Evolutionary conservation across 2,329 filamentous ascomycete genomes (phyloP).

Genomic region (Lecanicillium sp.): DNA sequence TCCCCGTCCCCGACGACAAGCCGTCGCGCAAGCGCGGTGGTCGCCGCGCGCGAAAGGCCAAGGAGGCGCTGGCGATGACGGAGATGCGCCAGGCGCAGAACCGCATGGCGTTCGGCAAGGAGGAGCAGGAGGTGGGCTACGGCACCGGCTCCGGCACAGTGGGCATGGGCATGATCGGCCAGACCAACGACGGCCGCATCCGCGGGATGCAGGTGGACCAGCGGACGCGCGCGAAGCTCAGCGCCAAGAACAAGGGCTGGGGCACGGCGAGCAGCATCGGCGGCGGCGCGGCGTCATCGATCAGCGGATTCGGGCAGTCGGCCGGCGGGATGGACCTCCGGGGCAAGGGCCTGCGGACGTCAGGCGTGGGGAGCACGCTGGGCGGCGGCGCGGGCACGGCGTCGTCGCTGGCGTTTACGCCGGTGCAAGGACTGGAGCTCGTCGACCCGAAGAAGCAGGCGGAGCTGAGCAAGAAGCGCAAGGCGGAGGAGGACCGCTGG

Average conservation of each 20-base stretch:
- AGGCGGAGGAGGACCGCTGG: conserved; percentile 91
- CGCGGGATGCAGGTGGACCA: conserved; percentile 86
- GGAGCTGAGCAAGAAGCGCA: conserved; percentile 82
- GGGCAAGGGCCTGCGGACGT: conserved; percentile 71
- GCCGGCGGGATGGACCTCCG: conserved; percentile 64
- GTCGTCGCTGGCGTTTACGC: conserved; percentile 86
- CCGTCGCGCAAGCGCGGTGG: conserved; percentile 89
- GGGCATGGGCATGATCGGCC: conserved; percentile 93
- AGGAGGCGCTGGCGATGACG: conserved; percentile 95
- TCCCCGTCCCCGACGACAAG: conserved; percentile 93
- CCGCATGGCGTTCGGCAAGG: conserved; percentile 89
- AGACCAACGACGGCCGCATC: conserved; percentile 80
- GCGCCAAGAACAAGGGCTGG: conserved; percentile 95
- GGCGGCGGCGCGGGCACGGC: conserved; percentile 62
- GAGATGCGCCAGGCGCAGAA: conserved; percentile 95
- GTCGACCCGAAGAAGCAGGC: conserved; percentile 89
- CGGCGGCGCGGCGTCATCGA: conserved; percentile 70
- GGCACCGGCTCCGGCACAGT: conserved; percentile 78
- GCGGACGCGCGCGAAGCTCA: conserved; percentile 85
- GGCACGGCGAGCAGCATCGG: conserved; percentile 61
- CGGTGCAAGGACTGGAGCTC: conserved; percentile 88
- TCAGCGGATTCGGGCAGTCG: conserved; percentile 68
- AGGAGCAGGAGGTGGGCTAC: conserved; percentile 90
- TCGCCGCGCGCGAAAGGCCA: conserved; percentile 82
- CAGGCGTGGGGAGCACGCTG: conserved; percentile 70